A percentile compares a stretch with the other conserved stretches of the same genome.
Conservation (phyloP, 208 protist genomes). For the Blastocrithidia nonstop region DNA sequence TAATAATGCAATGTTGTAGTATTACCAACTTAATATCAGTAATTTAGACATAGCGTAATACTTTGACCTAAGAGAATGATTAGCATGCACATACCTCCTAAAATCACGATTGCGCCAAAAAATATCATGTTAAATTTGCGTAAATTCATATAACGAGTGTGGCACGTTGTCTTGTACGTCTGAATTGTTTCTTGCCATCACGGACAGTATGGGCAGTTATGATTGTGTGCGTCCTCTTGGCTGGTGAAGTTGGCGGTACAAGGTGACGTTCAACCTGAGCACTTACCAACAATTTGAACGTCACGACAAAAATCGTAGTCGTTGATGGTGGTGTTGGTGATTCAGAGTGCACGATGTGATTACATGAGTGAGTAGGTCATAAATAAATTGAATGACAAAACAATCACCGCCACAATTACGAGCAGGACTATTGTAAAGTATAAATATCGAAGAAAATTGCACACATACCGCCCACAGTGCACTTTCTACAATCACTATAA, state of each 20-base stretch:
- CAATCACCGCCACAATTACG: no score
- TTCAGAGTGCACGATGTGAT: no score
- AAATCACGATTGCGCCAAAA: neutral
- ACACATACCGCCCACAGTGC: no score
- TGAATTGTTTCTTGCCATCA: neutral
- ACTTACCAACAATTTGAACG: neutral
- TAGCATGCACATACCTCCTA: neutral
- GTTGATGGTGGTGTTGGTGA: neutral
- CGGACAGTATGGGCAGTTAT: neutral
- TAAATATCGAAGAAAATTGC: no score
- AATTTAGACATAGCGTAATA: neutral
- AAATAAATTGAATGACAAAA: no score
- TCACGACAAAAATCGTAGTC: neutral
- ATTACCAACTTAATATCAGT: neutral
- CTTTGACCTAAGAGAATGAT: slow-evolving; percentile 1
- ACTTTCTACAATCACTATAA: no score
- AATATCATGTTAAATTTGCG: neutral
- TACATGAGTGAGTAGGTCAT: no score
- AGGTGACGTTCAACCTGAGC: neutral
- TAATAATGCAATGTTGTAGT: no score
- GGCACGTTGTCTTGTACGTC: neutral
- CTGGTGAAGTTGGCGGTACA: neutral
- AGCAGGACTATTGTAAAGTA: no score
- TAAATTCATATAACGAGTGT: neutral
- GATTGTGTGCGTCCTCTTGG: neutral